Evolutionary conservation across 441 rosid genomes (phyloP).

Genomic region (Syzygium syzygioides): DNA sequence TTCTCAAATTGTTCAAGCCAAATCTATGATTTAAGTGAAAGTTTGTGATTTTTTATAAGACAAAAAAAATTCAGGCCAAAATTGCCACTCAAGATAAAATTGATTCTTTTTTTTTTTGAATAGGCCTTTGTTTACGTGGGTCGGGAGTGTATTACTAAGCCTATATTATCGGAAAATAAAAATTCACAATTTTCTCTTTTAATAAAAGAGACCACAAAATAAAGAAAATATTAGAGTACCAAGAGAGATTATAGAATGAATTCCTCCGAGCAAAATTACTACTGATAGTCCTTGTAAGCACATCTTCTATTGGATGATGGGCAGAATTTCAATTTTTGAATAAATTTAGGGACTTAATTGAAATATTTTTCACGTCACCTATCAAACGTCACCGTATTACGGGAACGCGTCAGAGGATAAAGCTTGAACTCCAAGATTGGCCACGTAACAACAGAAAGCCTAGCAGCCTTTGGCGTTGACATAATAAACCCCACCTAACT

Average conservation of each 20-base stretch:
- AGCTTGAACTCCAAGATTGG: no score
- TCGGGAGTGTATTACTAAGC: rapidly evolving
- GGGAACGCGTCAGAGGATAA: no score
- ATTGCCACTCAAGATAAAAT: no score
- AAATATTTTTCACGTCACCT: neutral
- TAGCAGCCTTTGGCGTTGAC: neutral
- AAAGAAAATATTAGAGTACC: neutral
- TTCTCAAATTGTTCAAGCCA: no score
- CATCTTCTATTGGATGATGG: rapidly evolving
- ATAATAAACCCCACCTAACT: neutral
- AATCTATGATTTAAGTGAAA: no score
- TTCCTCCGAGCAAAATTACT: neutral
- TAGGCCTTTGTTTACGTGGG: neutral
- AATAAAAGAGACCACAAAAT: neutral
- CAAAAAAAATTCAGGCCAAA: no score
- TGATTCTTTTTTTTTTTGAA: no score
- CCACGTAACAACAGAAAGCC: neutral
- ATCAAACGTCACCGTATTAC: neutral
- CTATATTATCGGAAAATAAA: neutral
- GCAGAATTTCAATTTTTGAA: no score
- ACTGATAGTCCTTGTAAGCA: neutral
- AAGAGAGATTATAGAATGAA: neutral
- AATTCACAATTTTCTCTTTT: neutral
- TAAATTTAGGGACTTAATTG: neutral
- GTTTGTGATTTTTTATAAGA: no score